phyloP scores from a whole-genome alignment of 805 yeast species.

The Cyberlindnera euphorbiae region DNA sequence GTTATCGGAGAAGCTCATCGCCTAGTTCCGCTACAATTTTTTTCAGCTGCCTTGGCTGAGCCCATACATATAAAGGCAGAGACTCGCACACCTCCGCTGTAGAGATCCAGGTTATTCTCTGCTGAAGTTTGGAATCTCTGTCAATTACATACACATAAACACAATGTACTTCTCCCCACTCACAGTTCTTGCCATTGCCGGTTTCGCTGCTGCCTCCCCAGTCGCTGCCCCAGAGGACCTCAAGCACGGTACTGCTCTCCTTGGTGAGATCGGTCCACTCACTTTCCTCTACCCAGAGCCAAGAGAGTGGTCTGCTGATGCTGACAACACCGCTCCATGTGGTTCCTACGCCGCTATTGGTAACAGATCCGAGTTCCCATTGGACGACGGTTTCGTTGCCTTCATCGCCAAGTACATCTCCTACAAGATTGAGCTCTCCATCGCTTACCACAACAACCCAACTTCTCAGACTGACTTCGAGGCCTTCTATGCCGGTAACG shows the following conservation, averaged over 20 bases:
- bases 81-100: conserved; percentile 3
- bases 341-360: conserved; percentile 32
- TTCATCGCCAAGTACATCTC: conserved; percentile 38
- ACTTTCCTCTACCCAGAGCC: conserved; percentile 35
- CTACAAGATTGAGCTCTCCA: conserved; percentile 36
- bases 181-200: conserved; percentile 16
- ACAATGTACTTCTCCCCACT: conserved; percentile 11
- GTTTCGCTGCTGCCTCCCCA: conserved; percentile 20
- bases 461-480: conserved; percentile 36
- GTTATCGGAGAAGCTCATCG: too few relatives aligned
- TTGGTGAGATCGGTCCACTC: conserved; percentile 27
- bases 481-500: conserved; percentile 35
- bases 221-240: conserved; percentile 19
- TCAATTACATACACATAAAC: background rate
- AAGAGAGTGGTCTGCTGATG: conserved; percentile 43
- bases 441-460: conserved; percentile 38
- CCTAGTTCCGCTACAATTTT: too few relatives aligned
- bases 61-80: too few relatives aligned
- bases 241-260: conserved; percentile 25
- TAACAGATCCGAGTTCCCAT: conserved; percentile 42
- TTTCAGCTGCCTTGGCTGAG: background rate
- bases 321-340: conserved; percentile 43
- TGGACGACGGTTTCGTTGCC: conserved; percentile 43
- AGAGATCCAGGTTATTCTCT: too few relatives aligned
- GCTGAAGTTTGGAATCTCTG: background rate